Evolutionary conservation across 305 asterid genomes (phyloP).

Genomic region (Striga hermonthica): DNA sequence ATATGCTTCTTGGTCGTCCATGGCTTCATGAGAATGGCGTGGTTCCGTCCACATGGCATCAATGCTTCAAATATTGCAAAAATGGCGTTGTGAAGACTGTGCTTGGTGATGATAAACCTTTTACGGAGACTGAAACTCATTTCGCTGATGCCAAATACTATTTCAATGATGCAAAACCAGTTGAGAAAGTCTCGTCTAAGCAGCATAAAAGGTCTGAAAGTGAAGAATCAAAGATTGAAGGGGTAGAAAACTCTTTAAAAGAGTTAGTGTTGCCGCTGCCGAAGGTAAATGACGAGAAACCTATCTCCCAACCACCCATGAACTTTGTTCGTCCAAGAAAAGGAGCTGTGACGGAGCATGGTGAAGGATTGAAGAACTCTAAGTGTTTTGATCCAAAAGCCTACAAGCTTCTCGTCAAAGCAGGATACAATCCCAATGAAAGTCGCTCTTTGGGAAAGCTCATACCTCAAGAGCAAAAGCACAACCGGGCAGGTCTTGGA

Average conservation of each 20-base stretch:
- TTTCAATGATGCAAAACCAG: background rate
- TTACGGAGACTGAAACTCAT: background rate
- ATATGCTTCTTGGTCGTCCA: background rate
- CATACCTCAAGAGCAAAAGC: background rate
- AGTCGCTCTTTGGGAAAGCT: background rate
- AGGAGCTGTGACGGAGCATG: background rate
- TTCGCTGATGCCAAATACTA: background rate
- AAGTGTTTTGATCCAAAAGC: conserved; percentile 1
- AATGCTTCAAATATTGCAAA: conserved; percentile 2
- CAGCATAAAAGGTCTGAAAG: background rate
- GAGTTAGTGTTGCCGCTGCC: background rate
- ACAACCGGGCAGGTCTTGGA: background rate
- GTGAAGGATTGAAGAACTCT: background rate
- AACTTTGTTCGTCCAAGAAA: background rate
- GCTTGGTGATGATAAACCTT: background rate
- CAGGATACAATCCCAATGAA: background rate
- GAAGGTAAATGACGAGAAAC: too few species aligned
- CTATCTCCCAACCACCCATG: background rate
- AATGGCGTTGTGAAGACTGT: background rate
- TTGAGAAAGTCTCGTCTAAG: background rate
- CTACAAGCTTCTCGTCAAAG: background rate
- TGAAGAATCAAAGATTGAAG: too few species aligned
- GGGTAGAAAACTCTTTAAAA: background rate
- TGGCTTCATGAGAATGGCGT: background rate
- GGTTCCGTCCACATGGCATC: background rate